Base-by-base conservation (phyloP, 257 asterid species). In the Rubia yunnanensis region DNA sequence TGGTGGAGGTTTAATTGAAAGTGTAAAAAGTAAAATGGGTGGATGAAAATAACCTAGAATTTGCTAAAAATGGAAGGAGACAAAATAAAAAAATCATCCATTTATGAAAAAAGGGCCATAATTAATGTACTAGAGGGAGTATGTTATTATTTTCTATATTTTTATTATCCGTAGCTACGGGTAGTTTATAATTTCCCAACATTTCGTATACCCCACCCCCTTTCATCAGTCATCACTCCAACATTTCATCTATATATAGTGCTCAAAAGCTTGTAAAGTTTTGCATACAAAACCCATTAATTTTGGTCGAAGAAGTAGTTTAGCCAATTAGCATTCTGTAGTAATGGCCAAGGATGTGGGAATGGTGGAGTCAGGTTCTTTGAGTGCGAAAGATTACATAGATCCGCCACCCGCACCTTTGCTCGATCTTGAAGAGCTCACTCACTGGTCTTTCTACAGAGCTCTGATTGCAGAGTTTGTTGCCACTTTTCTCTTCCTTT, bases 361-460 rank as follows among this genome's bases (percentile, higher is more conserved):
- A 4, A 65, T 23, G 66, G 14, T 31, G 23, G 70, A 71, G 36
- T 49, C 46, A 0, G 66, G 70, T 28, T 64, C 74, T 9, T 26
- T 39, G 7, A n/a, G 39, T 0, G 6, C 66, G 2, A 85, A 88
- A 76, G 95, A 88, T 83, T 88, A 85, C 80, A 83, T 77, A 30
- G 95, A 85, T 32, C 95, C 95, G 17, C 95, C 92, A 50, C 86
- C 90, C 64, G 85, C 87, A 53, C 94, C 94, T 23, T 82, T 88
- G 52, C 48, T 85, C 71, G 95, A 88, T 78, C 63, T 70, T 1
- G 81, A 46, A 36, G 95, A 88, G 85, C 81, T 88, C 55, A 30
- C 69, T 6, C 79, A 80, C 28, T 88, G 95, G 95, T 85, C 95
- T 0, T 88, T 88, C 38, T 85, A 85, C 84, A 73, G 95, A 41